Evolutionary conservation across 352 stramenopile species (phyloP), one percentile per base, ranked within the genome.

Genomic region (Phytophthora kernoviae): DNA sequence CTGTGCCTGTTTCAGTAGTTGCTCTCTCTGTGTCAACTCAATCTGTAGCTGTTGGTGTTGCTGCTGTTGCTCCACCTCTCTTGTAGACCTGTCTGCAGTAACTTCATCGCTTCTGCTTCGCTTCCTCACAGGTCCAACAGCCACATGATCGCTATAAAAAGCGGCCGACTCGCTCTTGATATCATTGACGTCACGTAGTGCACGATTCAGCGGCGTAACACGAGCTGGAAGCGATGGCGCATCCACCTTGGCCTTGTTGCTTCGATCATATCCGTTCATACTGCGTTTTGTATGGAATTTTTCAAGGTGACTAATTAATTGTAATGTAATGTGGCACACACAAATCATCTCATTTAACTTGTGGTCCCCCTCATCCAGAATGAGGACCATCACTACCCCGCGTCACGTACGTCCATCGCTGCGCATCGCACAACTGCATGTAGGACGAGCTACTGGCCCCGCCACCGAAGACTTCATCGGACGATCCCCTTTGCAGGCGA

Each of bases 391-490:
- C 1, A 21, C 37, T 21, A 4, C 9, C 4, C 37, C 11, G 15
- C 12, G 12, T 11, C 15, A 20, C 24, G 3, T 30, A 4, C 37
- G 12, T 2, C 37, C 49, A 44, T 27, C 52, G 58, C 43, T 42
- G 45, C 54, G 34, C 60, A 43, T 62, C n/a, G 65, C 66, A 5
- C 39, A 33, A 18, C 54, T 91, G 42, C 79, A 91, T 45, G 54
- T 79, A 2, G 81, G 81, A 0, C 70, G 75, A 15, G 79, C 81
- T 10, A 86, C 77, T 0, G 46, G 54, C 0, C 68, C 52, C 22
- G 70, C 69, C 14, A 91, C 81, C 22, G 57, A 75, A 30, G 62
- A 70, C 27, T 79, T 89, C 15, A 20, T 91, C 14, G 17, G 54
- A 7, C 79, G 73, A 7, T 70, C 56, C 18, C 57, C 65, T 1